Evolutionary conservation across 805 yeast species (phyloP).

Genomic region (Candida easanensis): DNA sequence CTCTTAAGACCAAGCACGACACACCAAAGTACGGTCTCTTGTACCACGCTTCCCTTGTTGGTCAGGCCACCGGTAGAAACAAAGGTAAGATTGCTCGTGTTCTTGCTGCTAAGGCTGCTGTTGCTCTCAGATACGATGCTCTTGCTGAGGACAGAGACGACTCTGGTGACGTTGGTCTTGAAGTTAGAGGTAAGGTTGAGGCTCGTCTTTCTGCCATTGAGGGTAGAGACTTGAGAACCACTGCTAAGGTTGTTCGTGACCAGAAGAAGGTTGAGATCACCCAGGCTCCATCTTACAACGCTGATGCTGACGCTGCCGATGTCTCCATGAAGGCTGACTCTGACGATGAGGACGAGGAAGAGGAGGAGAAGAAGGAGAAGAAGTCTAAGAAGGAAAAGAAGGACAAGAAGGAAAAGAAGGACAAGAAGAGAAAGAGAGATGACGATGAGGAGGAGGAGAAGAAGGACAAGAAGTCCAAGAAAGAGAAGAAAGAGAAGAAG

Average conservation of each 20-base stretch:
- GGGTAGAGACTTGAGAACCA: slow-evolving; percentile 93
- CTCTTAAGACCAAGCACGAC: slow-evolving; percentile 96
- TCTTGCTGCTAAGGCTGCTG: slow-evolving; percentile 97
- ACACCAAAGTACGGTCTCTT: slow-evolving; percentile 97
- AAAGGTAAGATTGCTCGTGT: slow-evolving; percentile 99
- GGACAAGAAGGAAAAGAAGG: slow-evolving; percentile 34
- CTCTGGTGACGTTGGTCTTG: slow-evolving; percentile 88
- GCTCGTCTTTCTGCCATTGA: slow-evolving; percentile 90
- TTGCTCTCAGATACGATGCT: slow-evolving; percentile 94
- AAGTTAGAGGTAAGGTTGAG: slow-evolving; percentile 91
- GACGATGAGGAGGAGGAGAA: slow-evolving; percentile 34
- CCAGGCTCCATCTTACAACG: slow-evolving; percentile 86
- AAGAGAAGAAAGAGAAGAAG: slow-evolving; percentile 35
- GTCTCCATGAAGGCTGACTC: slow-evolving; percentile 30
- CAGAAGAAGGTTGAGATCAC: slow-evolving; percentile 83
- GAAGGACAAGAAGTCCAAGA: slow-evolving; percentile 17
- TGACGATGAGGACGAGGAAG: slow-evolving; percentile 37
- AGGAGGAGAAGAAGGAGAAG: slow-evolving; percentile 33
- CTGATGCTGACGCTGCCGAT: slow-evolving; percentile 75
- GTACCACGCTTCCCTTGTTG: slow-evolving; percentile 95
- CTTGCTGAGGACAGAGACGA: slow-evolving; percentile 96
- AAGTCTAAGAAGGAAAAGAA: slow-evolving; percentile 26
- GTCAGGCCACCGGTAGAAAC: slow-evolving; percentile 97
- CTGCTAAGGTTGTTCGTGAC: slow-evolving; percentile 77
- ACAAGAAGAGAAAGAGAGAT: slow-evolving; percentile 33